Conservation (phyloP, 257 asterid genomes). For the Solanum corneliomulleri region DNA sequence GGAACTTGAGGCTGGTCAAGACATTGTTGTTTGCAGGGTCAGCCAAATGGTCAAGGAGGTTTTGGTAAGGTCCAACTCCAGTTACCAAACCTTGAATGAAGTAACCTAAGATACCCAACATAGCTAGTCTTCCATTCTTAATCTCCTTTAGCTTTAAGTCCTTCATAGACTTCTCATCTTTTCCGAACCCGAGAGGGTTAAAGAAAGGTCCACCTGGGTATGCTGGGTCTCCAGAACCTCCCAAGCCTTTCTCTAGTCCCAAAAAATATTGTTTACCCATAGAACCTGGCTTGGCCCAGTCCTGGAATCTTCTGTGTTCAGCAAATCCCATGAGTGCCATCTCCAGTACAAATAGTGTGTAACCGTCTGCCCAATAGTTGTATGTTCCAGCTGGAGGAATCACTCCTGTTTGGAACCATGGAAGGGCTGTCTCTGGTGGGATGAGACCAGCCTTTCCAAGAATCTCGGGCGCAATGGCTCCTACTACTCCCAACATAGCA, state of each 20-base stretch:
- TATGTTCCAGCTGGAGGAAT: slow-evolving; percentile 93
- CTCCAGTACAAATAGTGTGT: slow-evolving; percentile 73
- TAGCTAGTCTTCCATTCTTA: slow-evolving; percentile 91
- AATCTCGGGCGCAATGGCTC: slow-evolving; percentile 85
- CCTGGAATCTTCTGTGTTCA: slow-evolving; percentile 87
- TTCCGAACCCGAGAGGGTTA: slow-evolving; percentile 1
- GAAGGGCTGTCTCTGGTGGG: slow-evolving; percentile 84
- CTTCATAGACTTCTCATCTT: slow-evolving; percentile 1
- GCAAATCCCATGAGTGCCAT: slow-evolving; percentile 94
- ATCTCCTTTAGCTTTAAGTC: slow-evolving; percentile 68
- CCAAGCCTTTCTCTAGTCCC: slow-evolving; percentile 65
- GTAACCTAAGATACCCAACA: slow-evolving; percentile 87
- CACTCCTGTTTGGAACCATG: slow-evolving; percentile 89
- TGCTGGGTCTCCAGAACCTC: slow-evolving; percentile 61
- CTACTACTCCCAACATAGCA: slow-evolving; percentile 79
- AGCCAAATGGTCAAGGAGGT: slow-evolving; percentile 77
- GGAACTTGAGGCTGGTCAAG: slow-evolving; percentile 82
- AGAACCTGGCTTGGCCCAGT: slow-evolving; percentile 77
- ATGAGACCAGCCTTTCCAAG: slow-evolving; percentile 67
- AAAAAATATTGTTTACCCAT: slow-evolving; percentile 85
- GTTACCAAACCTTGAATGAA: slow-evolving; percentile 76
- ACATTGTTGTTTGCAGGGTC: slow-evolving; percentile 84
- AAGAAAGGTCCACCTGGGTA: slow-evolving; percentile 7
- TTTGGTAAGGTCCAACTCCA: slow-evolving; percentile 83
- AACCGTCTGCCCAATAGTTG: slow-evolving; percentile 77